Base-by-base conservation (phyloP, 768 basidiomycete genomes). In the Floccularia luteovirens region DNA sequence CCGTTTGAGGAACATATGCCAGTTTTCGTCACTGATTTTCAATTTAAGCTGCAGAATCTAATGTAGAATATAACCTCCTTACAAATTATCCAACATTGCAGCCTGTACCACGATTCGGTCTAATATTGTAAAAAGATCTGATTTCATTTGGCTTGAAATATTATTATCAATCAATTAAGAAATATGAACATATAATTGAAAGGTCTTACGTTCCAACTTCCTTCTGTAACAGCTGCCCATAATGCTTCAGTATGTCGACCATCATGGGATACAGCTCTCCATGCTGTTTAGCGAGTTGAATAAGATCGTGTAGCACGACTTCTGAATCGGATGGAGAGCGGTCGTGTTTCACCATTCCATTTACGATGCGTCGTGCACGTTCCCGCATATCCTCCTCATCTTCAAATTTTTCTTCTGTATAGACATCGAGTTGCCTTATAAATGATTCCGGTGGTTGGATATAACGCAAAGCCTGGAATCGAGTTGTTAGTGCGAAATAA, bases 401-500 rank as follows among this genome's bases (percentile, higher is more conserved):
- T 50, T 93, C 90, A 32, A 82, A 86, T 49, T 89, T 87, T 56
- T 93, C 90, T 46, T 94, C 90, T 0, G 76, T 72, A 49, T 91
- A 94, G 20, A 89, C 70, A 45, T 83, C 75, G 4, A 92, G 61
- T 50, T 93, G 91, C 0, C 70, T 83, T n/a, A 85, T 54, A n/a
- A 94, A 60, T 1, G 55, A 48, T 40, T 67, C 89, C 5, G 89
- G 85, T 1, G 89, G 87, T 50, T 75, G 73, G 27, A 79, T 64
- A 48, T 89, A 89, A 44, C 80, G 73, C 5, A 93, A 64, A 3
- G 78, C 75, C 90, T 92, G 36, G 12, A 48, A 10, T 36, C 30
- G 32, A 25, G 23, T 25, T 12, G 21, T 25, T 6, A 14, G n/a
- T 10, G 16, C 6, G 27, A 38, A 32, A 14, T 21, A 30, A 4